Base-by-base conservation (phyloP, 768 basidiomycete genomes). In the Pulveroboletus ravenelii region DNA sequence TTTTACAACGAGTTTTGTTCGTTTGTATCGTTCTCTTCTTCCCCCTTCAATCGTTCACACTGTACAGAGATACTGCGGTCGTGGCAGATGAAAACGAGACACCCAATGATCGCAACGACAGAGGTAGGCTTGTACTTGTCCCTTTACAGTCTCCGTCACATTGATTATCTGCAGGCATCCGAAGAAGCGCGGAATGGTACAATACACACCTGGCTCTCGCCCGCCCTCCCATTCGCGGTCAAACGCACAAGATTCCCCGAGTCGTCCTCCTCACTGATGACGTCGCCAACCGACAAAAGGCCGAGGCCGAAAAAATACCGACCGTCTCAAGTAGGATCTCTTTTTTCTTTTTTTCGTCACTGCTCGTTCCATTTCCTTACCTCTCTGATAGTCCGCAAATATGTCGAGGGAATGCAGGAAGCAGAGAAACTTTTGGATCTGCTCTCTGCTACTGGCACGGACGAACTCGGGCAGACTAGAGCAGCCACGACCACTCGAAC, bases 81-180 rank as follows among this genome's bases (percentile, higher is more conserved):
- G 74, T 88, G 36, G 74, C 88, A 14, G 82, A 87, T 55, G 82
- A 87, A 48, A 82, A 76, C 5, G 91, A 94, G 69, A 82, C 82
- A 0, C 90, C 93, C 0, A 98, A 98, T 58, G 96, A 99, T 64
- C 78, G 89, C 25, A 98, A 98, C 62, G 96, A 98, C 64, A 73
- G 96, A 79, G 87, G 93, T 90, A 51, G 15, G 25, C 12, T 62
- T 6, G 29, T 6, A 14, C 12, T 27, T 20, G 2, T 9, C 2
- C 3, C 8, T 6, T 13, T 6, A 4, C 3, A 3, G 9, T 29
- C 6, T 35, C n/a, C 0, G 13, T 31, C 6, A 0, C 4, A 5
- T n/a, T 43, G 20, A 62, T 12, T 5, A 8, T 48, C 1, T n/a
- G 25, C 55, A 93, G 94, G 90, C 6, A 99, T 99, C 52, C 81